These are phyloP conservation scores for Coemansia sp. DNA, from an alignment of 192 early-diverging fungal genomes.

Conservation along the genomic window DNA sequence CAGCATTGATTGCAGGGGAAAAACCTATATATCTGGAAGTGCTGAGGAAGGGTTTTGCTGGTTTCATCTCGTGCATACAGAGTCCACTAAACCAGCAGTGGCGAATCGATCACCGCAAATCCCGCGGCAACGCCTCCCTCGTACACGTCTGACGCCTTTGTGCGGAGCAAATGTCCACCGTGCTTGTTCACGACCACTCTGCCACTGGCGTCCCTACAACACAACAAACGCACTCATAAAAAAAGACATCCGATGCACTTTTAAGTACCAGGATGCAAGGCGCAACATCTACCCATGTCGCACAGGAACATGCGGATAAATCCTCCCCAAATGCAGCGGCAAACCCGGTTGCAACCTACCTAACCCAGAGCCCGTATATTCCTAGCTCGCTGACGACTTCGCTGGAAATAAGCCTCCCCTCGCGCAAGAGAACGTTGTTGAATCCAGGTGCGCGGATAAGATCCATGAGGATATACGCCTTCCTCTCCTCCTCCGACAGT, in stretches of 20 bases:
- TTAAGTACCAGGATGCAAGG: neutral
- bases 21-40: no score
- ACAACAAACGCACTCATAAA: neutral
- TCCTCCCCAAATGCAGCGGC: neutral
- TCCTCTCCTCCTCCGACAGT: constrained; percentile 65
- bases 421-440: constrained; percentile 72
- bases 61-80: no score
- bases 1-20: no score
- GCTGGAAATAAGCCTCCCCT: constrained; percentile 68
- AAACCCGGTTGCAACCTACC: constrained; percentile 46
- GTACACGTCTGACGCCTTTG: constrained; percentile 78
- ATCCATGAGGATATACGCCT: constrained; percentile 95
- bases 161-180: constrained; percentile 90
- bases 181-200: constrained; percentile 65
- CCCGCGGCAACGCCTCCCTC: constrained; percentile 98
- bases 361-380: constrained; percentile 88
- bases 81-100: constrained; percentile 61
- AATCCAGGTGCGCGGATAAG: constrained; percentile 79
- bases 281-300: neutral
- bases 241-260: constrained; percentile 2
- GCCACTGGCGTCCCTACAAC: constrained; percentile 57
- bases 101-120: constrained; percentile 89
- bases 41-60: no score
- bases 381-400: constrained; percentile 92
- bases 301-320: neutral